Evolutionary conservation across 352 stramenopile species (phyloP).

Genomic region (Aphanomyces euteiches): DNA sequence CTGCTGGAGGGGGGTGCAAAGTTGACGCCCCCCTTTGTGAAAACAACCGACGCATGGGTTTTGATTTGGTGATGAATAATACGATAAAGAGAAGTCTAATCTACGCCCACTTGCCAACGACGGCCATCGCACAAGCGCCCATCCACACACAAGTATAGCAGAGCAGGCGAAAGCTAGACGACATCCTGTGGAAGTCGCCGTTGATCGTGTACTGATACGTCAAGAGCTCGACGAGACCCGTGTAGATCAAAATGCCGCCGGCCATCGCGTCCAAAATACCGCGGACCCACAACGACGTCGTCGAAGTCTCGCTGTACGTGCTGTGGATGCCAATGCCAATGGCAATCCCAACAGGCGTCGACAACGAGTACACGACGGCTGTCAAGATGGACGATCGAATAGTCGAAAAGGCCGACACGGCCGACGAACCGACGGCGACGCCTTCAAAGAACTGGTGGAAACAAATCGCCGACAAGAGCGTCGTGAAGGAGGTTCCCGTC

Average conservation of each 20-base stretch:
- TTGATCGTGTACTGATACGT: slow-evolving; percentile 34
- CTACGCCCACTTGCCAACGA: slow-evolving; percentile 34
- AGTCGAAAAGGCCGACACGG: slow-evolving; percentile 19
- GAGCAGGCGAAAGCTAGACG: neutral
- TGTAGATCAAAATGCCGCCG: slow-evolving; percentile 36
- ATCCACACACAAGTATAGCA: slow-evolving; percentile 28
- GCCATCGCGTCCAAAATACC: slow-evolving; percentile 33
- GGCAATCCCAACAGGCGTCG: slow-evolving; percentile 31
- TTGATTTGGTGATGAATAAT: too few relatives aligned
- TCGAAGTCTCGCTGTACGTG: slow-evolving; percentile 27
- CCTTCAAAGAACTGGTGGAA: slow-evolving; percentile 41
- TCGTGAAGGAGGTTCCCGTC: slow-evolving; percentile 2
- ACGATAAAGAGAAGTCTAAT: too few relatives aligned
- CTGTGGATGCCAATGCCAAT: slow-evolving; percentile 32
- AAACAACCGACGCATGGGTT: slow-evolving; percentile 27
- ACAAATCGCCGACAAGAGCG: slow-evolving; percentile 32
- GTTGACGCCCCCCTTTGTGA: neutral
- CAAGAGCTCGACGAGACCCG: slow-evolving; percentile 32
- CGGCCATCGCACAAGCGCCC: slow-evolving; percentile 30
- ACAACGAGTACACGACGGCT: slow-evolving; percentile 20
- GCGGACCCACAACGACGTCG: slow-evolving; percentile 13
- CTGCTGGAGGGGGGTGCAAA: neutral
- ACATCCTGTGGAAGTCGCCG: slow-evolving; percentile 26
- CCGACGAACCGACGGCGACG: slow-evolving; percentile 33
- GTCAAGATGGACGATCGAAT: slow-evolving; percentile 23